These are phyloP conservation scores for Penicillium brasilianum DNA, from an alignment of 2,329 filamentous ascomycete genomes.

Conservation along the genomic window DNA sequence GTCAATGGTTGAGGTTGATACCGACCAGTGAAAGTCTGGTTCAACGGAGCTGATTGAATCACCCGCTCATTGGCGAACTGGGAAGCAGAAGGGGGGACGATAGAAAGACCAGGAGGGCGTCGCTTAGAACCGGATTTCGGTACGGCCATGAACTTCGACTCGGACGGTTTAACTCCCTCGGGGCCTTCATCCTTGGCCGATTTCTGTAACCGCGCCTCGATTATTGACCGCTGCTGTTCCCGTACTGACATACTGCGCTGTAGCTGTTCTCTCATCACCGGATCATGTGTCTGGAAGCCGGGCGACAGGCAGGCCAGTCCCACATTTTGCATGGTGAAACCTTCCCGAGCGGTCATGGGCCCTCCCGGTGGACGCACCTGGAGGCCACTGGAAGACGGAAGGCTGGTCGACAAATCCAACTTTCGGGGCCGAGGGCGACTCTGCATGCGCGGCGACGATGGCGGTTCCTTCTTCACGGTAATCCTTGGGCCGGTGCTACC, in stretches of 20 bases:
- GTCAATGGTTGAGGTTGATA: constrained; percentile 77
- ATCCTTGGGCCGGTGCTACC: constrained; percentile 72
- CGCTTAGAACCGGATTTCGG: constrained; percentile 51
- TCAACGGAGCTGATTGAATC: constrained; percentile 92
- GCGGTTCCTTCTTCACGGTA: constrained; percentile 94
- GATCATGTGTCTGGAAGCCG: constrained; percentile 94
- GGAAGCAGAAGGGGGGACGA: constrained; percentile 90
- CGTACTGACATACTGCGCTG: constrained; percentile 91
- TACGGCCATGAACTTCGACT: constrained; percentile 48
- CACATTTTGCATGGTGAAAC: constrained; percentile 85
- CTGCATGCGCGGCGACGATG: constrained; percentile 75
- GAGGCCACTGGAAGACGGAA: constrained; percentile 52
- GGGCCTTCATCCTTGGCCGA: constrained; percentile 78
- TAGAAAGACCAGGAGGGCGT: constrained; percentile 82
- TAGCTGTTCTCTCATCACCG: constrained; percentile 93
- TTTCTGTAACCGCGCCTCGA: constrained; percentile 87
- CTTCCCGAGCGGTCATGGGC: constrained; percentile 76
- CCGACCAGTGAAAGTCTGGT: constrained; percentile 93
- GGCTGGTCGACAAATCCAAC: constrained; percentile 52
- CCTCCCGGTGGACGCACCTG: constrained; percentile 70
- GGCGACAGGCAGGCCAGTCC: constrained; percentile 93
- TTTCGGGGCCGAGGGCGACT: constrained; percentile 53
- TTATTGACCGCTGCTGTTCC: constrained; percentile 93
- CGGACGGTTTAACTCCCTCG: constrained; percentile 61
- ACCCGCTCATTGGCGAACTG: constrained; percentile 93